These are phyloP conservation scores for Pseudophaeomoniella oleicola DNA, from an alignment of 2,329 filamentous ascomycete genomes.

Conservation along the genomic window DNA sequence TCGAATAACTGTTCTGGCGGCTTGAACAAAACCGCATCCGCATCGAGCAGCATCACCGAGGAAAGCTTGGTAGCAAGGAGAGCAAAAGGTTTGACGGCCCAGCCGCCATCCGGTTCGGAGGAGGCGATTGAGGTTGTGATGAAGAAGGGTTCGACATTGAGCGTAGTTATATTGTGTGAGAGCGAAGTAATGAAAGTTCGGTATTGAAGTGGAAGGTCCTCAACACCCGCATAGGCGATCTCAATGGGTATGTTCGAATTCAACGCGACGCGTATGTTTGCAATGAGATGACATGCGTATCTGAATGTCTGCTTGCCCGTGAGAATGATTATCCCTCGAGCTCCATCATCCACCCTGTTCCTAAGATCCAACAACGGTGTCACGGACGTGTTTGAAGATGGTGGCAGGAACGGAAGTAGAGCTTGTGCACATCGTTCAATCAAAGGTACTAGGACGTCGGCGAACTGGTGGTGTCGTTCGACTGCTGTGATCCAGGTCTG, in stretches of 20 bases:
- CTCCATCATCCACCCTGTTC: background rate
- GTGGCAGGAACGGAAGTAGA: background rate
- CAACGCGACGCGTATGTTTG: slow-evolving; percentile 7
- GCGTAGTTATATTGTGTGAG: slow-evolving; percentile 5
- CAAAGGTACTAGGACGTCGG: background rate
- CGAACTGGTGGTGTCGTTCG: background rate
- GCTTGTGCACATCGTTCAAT: background rate
- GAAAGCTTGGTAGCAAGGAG: slow-evolving; percentile 5
- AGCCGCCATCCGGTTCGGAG: slow-evolving; percentile 1
- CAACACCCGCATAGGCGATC: slow-evolving; percentile 10
- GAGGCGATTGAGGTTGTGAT: slow-evolving; percentile 5
- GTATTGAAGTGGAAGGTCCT: slow-evolving; percentile 5
- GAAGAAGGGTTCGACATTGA: slow-evolving; percentile 7
- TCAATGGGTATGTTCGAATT: slow-evolving; percentile 9
- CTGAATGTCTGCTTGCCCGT: slow-evolving; percentile 2
- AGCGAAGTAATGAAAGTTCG: slow-evolving; percentile 4
- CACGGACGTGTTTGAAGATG: background rate
- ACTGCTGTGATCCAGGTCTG: background rate
- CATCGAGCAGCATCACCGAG: slow-evolving; percentile 6
- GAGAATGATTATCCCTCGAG: slow-evolving; percentile 2
- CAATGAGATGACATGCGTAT: slow-evolving; percentile 9
- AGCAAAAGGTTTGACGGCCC: slow-evolving; percentile 8
- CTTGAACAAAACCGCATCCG: slow-evolving; percentile 7
- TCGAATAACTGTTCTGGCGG: slow-evolving; percentile 7
- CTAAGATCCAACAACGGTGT: background rate